Evolutionary conservation across 2,329 filamentous ascomycete genomes (phyloP).

Genomic region (Sclerotinia spermophila): DNA sequence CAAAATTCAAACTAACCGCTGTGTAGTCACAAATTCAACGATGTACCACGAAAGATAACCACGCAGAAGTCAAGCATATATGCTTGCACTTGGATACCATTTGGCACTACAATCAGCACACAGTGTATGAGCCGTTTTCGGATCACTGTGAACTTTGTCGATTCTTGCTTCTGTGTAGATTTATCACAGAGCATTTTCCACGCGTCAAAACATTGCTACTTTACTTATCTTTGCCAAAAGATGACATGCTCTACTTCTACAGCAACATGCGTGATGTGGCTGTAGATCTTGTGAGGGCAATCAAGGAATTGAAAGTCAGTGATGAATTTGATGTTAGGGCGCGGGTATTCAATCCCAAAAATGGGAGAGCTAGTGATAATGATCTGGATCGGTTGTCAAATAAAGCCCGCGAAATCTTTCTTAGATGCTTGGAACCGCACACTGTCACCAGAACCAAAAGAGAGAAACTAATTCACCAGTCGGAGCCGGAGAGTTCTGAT

Average conservation of each 20-base stretch:
- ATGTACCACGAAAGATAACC: not conserved
- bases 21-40: not conserved
- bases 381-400: not conserved
- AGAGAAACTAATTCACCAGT: not conserved
- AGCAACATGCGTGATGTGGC: not conserved
- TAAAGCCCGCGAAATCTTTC: not conserved
- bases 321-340: not conserved
- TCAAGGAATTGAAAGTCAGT: not conserved
- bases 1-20: not conserved
- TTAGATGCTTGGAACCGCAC: not conserved
- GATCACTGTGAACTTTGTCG: not conserved
- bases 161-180: not conserved
- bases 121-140: not conserved
- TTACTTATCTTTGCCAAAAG: not conserved
- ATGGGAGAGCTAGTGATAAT: not conserved
- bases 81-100: not conserved
- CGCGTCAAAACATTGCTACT: not conserved
- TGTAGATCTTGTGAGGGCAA: not conserved
- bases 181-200: conserved; percentile 5
- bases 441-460: not conserved
- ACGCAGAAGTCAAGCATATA: not conserved
- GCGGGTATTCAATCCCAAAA: not conserved
- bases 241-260: not conserved
- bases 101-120: not conserved
- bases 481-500: not conserved